Evolutionary conservation across 768 basidiomycete genomes (phyloP).

Genomic region (Lactarius indigo): DNA sequence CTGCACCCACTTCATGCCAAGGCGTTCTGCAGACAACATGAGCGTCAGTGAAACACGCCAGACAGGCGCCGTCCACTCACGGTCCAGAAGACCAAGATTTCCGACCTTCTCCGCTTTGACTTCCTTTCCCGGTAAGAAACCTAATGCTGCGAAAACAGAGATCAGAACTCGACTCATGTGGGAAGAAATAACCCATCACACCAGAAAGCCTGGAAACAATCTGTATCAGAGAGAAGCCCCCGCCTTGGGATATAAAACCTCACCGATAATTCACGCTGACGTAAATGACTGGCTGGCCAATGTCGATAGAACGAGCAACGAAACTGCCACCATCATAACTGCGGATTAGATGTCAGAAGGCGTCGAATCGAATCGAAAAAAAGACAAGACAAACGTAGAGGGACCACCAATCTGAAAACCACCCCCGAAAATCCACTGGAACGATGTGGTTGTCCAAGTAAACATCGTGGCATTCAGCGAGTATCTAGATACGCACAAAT

Average conservation of each 20-base stretch:
- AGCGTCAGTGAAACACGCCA: background rate
- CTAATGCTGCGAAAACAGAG: slow-evolving; percentile 35
- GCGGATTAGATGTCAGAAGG: background rate
- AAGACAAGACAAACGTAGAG: slow-evolving; percentile 13
- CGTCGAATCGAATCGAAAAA: background rate
- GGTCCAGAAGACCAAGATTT: slow-evolving; percentile 67
- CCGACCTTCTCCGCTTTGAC: slow-evolving; percentile 49
- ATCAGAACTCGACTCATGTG: background rate
- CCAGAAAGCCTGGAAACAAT: slow-evolving; percentile 20
- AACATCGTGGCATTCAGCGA: background rate
- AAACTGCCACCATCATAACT: slow-evolving; percentile 28
- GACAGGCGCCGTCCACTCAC: slow-evolving; percentile 34
- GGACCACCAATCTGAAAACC: slow-evolving; percentile 18
- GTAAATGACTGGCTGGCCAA: slow-evolving; percentile 27
- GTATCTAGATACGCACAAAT: slow-evolving; percentile 21
- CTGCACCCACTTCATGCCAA: slow-evolving; percentile 62
- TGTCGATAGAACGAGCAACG: slow-evolving; percentile 28
- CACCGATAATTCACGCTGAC: slow-evolving; percentile 32
- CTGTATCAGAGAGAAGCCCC: background rate
- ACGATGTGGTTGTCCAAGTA: background rate
- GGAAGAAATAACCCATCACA: background rate
- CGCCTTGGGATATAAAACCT: background rate
- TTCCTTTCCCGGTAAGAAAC: slow-evolving; percentile 51
- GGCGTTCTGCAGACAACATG: slow-evolving; percentile 39
- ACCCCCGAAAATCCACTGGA: slow-evolving; percentile 31